Base-by-base conservation (phyloP, 305 asterid genomes). In the Fraxinus sp. region DNA sequence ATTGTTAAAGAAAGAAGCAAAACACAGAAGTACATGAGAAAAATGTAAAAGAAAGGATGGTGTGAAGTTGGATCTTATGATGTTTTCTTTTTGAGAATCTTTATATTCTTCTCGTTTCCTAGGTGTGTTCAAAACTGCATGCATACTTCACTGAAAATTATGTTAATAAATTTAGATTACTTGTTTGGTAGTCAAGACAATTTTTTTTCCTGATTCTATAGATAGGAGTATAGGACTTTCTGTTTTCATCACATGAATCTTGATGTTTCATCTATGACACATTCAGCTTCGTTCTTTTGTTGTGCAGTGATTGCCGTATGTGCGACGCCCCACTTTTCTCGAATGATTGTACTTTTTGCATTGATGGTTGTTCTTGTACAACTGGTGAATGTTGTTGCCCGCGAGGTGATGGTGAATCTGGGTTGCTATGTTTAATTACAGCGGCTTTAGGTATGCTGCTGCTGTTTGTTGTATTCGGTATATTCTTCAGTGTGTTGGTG, bases 381-480 rank as follows among this genome's bases (percentile, higher is more conserved):
- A 93, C 91, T 37, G 91, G 92, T 59, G 98, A 95, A 85, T 94
- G 98, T 80, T 94, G 97, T 82, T 95, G 98, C 89, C 86, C 92
- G 77, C 98, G 98, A 73, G 97, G 98, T 80, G 98, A 95, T 13
- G 97, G 98, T 78, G 98, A 95, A 90, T 97, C 98, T 57, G 98
- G 98, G 41, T 81, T 95, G 88, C 98, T 98, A 13, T n/a, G 93
- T 68, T 22, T 95, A 75, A 84, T 92, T 24, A 85, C 93, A 83
- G 88, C 91, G 87, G 95, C 98, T 79, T 82, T 95, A 73, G 81
- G 94, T 37, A 94, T 94, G 85, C 90, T 95, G 28, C 95, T 97
- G 82, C 90, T 95, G 35, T 95, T 95, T 80, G 94, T 98, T 22
- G 90, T 95, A 80, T 90, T 95, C 32, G 98, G 98, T 79, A 91